Percentiles rank a stretch among this genome's conserved stretches.
Conservation (phyloP, 1,284 basidiomycete species). For the Ganoderma sp. region DNA sequence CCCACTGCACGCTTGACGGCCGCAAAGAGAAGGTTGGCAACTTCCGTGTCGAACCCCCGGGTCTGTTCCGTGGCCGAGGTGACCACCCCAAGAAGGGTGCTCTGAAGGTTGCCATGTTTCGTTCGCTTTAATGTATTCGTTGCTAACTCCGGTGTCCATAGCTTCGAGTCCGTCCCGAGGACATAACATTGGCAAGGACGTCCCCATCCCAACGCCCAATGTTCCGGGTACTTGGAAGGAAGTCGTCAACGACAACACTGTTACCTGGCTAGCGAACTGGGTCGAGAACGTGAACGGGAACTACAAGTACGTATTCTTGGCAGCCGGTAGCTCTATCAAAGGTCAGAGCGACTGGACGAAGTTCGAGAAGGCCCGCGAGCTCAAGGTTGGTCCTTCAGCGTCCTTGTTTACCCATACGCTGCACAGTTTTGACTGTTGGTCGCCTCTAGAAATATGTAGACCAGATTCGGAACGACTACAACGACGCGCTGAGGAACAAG, state of each 20-base stretch:
- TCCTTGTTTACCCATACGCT: not conserved
- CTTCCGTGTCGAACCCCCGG: slow-evolving; percentile 97
- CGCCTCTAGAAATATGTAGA: slow-evolving; percentile 84
- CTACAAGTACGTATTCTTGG: slow-evolving; percentile 96
- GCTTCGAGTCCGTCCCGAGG: slow-evolving; percentile 89
- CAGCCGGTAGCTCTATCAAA: slow-evolving; percentile 92
- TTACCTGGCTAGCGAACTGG: slow-evolving; percentile 98
- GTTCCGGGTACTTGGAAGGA: slow-evolving; percentile 88
- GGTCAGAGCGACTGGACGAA: slow-evolving; percentile 96
- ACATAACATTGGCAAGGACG: slow-evolving; percentile 91
- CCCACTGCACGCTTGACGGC: slow-evolving; percentile 88
- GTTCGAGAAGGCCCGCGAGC: slow-evolving; percentile 94
- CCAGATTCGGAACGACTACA: slow-evolving; percentile 87
- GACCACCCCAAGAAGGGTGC: slow-evolving; percentile 98
- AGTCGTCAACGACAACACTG: slow-evolving; percentile 89
- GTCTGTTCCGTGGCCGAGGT: slow-evolving; percentile 95
- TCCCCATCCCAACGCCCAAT: slow-evolving; percentile 81
- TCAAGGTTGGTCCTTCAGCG: slow-evolving; percentile 68
- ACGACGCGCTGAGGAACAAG: slow-evolving; percentile 83
- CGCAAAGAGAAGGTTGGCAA: slow-evolving; percentile 98
- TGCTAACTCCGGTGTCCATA: slow-evolving; percentile 41
- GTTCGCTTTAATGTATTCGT: not conserved
- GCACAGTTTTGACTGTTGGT: not conserved
- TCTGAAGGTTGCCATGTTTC: slow-evolving; percentile 71
- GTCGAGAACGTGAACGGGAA: slow-evolving; percentile 93